Base-by-base conservation (phyloP, 768 basidiomycete species). In the Leucosporidium scottii region DNA sequence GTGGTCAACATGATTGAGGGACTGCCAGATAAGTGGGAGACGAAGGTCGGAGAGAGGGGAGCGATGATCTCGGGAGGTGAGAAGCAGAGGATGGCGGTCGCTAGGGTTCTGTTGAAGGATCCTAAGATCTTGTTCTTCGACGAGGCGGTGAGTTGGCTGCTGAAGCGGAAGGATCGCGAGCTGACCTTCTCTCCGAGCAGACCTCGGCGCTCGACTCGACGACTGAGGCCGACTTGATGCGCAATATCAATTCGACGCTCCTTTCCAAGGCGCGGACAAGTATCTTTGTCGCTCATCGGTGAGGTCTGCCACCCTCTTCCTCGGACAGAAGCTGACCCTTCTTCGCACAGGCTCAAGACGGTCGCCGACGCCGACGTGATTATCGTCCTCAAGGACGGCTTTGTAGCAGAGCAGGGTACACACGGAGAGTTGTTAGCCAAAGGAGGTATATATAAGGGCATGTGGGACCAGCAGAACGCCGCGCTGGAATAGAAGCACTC, bases 21-120 rank as follows among this genome's bases (percentile, higher is more conserved):
- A 47, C 79, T 99, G 44, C 93, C 93, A 0, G 90, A 93, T 8
- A 86, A 87, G 65, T 99, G 96, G 77, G 75, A 79, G 50, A 98
- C 96, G 3, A 88, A 88, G 74, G 96, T 99, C 28, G 96, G 96
- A 1, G 96, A 99, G 79, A 81, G 96, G 50, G 96, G 96, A 17
- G 61, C 97, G 76, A 99, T 99, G 96, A 91, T 99, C 58, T 93
- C 91, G 48, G 96, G 96, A 0, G 96, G 96, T 1, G 96, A 99
- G 83, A 99, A 99, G 79, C 96, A 99, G 81, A 80, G 96, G 60
- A 79, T 99, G 73, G 96, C 96, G 4, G 90, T 99, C 23, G 96
- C 96, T 28, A 82, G 96, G 30, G 86, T 93, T 44, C 79, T 99
- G 74, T 79, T 98, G 59, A 97, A 98, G 80, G 89, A 99, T 77